phyloP scores from a whole-genome alignment of 805 yeast genomes.

The Candida yuanshanica region DNA sequence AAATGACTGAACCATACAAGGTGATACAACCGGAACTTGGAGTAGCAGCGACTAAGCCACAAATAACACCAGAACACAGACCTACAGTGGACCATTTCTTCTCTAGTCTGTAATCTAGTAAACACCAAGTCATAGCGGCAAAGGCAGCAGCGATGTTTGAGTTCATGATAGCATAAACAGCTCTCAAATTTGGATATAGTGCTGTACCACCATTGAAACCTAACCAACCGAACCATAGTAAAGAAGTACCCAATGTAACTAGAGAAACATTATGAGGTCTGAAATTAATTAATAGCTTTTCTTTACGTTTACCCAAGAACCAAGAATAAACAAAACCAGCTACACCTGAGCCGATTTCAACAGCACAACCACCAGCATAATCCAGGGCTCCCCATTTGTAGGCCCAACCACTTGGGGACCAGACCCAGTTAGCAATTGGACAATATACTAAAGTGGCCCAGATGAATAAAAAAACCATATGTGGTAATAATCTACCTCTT shows the following conservation, averaged over 20 bases:
- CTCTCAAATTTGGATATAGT: constrained; percentile 72
- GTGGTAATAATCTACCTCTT: constrained; percentile 84
- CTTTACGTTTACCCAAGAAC: constrained; percentile 76
- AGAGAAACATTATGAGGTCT: constrained; percentile 93
- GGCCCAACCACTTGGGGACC: constrained; percentile 96
- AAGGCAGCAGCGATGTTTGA: constrained; percentile 85
- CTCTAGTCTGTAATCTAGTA: constrained; percentile 83
- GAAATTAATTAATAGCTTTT: constrained; percentile 68
- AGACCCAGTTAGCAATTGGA: constrained; percentile 93
- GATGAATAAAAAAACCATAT: constrained; percentile 70
- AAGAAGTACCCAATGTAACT: constrained; percentile 80
- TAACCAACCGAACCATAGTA: constrained; percentile 94
- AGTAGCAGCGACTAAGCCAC: constrained; percentile 95
- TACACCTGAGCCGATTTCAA: constrained; percentile 87
- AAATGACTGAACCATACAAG: constrained; percentile 81
- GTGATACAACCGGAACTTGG: constrained; percentile 92
- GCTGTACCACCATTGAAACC: constrained; percentile 93
- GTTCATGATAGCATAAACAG: constrained; percentile 87
- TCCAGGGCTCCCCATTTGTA: constrained; percentile 86
- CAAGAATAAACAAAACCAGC: constrained; percentile 85
- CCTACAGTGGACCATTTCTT: constrained; percentile 94
- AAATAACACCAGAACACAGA: constrained; percentile 89
- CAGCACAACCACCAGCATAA: constrained; percentile 98
- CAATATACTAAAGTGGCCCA: constrained; percentile 93
- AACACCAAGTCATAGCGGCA: constrained; percentile 79